Percentiles rank a stretch among this genome's conserved stretches.
These are phyloP conservation scores for Trametes maxima DNA, from an alignment of 768 basidiomycete genomes.

Conservation along the genomic window DNA sequence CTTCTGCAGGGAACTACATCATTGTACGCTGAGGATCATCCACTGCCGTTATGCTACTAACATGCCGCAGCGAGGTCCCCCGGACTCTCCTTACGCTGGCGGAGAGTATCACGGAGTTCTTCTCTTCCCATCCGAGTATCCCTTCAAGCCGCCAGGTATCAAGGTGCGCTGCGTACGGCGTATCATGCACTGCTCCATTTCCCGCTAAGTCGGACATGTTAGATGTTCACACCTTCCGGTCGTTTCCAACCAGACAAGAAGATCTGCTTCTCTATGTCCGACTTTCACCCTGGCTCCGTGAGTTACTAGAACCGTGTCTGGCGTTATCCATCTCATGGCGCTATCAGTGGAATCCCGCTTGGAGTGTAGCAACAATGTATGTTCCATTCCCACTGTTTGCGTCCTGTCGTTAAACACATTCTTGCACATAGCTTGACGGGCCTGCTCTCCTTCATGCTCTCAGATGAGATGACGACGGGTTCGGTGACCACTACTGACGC, in stretches of 20 bases:
- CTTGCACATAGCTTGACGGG: slow-evolving; percentile 74
- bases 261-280: slow-evolving; percentile 98
- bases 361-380: slow-evolving; percentile 94
- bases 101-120: slow-evolving; percentile 96
- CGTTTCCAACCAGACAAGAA: slow-evolving; percentile 91
- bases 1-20: slow-evolving; percentile 83
- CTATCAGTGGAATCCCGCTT: slow-evolving; percentile 88
- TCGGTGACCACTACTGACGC: slow-evolving; percentile 78
- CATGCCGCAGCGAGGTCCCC: slow-evolving; percentile 76
- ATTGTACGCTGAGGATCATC: slow-evolving; percentile 56
- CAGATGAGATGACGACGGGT: slow-evolving; percentile 96
- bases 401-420: not conserved
- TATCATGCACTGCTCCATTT: not conserved
- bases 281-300: slow-evolving; percentile 89
- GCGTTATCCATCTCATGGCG: not conserved
- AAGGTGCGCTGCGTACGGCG: slow-evolving; percentile 56
- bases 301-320: slow-evolving; percentile 34
- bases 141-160: slow-evolving; percentile 96
- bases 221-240: slow-evolving; percentile 93
- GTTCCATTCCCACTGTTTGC: slow-evolving; percentile 33
- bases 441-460: slow-evolving; percentile 90
- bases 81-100: slow-evolving; percentile 86
- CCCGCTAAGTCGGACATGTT: not conserved
- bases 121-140: slow-evolving; percentile 92
- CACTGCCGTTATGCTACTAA: slow-evolving; percentile 13